phyloP scores from a whole-genome alignment of 768 basidiomycete genomes.

The Lactarius psammicola region DNA sequence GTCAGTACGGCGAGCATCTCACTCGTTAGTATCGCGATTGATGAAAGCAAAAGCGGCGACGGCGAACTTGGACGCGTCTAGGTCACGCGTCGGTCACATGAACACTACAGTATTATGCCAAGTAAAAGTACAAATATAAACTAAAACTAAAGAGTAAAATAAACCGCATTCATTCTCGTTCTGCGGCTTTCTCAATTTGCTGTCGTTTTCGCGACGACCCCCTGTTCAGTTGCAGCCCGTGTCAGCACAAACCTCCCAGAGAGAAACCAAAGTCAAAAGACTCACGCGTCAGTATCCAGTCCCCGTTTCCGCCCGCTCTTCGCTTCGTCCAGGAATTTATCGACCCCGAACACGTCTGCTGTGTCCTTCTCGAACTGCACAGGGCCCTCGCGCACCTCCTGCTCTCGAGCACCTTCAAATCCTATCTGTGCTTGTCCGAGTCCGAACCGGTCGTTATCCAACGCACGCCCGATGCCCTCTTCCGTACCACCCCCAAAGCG shows the following conservation, averaged over 20 bases:
- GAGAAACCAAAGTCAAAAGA: conserved; percentile 18
- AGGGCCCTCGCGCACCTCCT: conserved; percentile 86
- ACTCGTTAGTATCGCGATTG: not conserved
- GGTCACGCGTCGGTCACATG: conserved; percentile 8
- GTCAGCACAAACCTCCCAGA: not conserved
- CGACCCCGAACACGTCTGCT: conserved; percentile 94
- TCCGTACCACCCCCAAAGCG: conserved; percentile 93
- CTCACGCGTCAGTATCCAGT: conserved; percentile 72
- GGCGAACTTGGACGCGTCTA: conserved; percentile 1
- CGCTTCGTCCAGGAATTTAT: conserved; percentile 96
- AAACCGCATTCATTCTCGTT: conserved; percentile 42
- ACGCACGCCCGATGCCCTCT: conserved; percentile 86
- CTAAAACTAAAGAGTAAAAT: conserved; percentile 1
- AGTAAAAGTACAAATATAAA: not conserved
- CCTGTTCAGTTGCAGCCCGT: conserved; percentile 35
- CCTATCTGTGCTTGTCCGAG: conserved; percentile 81
- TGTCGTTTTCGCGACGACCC: conserved; percentile 64
- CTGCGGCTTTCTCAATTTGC: conserved; percentile 62
- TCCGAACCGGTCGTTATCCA: conserved; percentile 92
- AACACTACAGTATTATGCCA: not conserved
- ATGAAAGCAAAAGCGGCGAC: conserved; percentile 4
- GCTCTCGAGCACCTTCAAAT: conserved; percentile 87
- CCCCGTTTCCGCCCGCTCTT: conserved; percentile 93
- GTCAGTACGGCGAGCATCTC: conserved; percentile 58
- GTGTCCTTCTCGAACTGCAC: conserved; percentile 99